phyloP scores from a whole-genome alignment of 2,329 filamentous ascomycete species.

The Claviceps maximensis region DNA sequence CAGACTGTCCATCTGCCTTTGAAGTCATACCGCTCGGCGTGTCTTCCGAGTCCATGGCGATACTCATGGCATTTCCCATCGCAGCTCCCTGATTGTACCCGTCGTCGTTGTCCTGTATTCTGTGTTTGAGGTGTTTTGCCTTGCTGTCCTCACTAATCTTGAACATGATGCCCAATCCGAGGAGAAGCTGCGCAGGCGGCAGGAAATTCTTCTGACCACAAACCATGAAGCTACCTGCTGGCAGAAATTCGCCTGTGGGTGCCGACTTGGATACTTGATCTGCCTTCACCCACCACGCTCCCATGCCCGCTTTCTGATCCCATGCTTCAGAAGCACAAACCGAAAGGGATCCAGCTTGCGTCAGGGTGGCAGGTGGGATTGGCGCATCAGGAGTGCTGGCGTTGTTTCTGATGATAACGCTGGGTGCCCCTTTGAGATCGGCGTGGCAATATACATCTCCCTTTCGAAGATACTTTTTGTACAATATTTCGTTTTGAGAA shows the following conservation, averaged over 20 bases:
- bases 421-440: slow-evolving; percentile 70
- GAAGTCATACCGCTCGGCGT: neutral
- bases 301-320: slow-evolving; percentile 94
- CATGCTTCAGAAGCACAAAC: slow-evolving; percentile 82
- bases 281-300: slow-evolving; percentile 87
- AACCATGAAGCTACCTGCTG: slow-evolving; percentile 66
- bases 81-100: slow-evolving; percentile 7
- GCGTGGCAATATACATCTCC: slow-evolving; percentile 90
- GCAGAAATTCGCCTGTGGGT: slow-evolving; percentile 65
- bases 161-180: slow-evolving; percentile 82
- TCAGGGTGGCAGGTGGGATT: slow-evolving; percentile 80
- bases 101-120: slow-evolving; percentile 16
- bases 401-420: slow-evolving; percentile 85
- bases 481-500: slow-evolving; percentile 85
- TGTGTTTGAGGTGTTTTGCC: slow-evolving; percentile 62
- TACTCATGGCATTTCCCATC: slow-evolving; percentile 10
- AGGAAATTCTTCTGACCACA: slow-evolving; percentile 83
- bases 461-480: slow-evolving; percentile 70
- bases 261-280: slow-evolving; percentile 84
- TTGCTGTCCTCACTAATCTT: slow-evolving; percentile 82
- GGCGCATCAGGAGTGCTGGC: slow-evolving; percentile 64
- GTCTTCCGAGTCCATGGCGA: slow-evolving; percentile 8
- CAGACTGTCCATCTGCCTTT: slow-evolving; percentile 17
- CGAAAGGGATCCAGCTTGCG: slow-evolving; percentile 75
- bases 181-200: slow-evolving; percentile 71